Percentiles rank a stretch among this genome's conserved stretches.
These are phyloP conservation scores for Pythium coloratum DNA, from an alignment of 352 stramenopile genomes.

Conservation along the genomic window DNA sequence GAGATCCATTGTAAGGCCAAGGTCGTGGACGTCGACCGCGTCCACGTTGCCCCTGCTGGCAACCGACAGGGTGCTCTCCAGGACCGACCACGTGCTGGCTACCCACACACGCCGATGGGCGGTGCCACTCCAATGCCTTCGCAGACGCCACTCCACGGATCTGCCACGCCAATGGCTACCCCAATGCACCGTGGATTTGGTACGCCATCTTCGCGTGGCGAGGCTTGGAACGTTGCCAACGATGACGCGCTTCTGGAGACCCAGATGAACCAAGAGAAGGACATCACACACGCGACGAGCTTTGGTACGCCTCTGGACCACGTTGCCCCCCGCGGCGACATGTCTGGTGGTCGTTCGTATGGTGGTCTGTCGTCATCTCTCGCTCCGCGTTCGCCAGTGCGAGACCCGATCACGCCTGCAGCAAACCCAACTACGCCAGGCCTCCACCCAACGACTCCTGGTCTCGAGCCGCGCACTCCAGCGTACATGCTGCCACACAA, in stretches of 20 bases:
- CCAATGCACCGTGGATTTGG: constrained; percentile 80
- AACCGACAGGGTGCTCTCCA: constrained; percentile 76
- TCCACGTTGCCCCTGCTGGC: constrained; percentile 75
- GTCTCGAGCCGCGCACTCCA: constrained; percentile 71
- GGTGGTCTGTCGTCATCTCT: constrained; percentile 51
- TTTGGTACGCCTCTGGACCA: constrained; percentile 84
- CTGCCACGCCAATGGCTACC: constrained; percentile 87
- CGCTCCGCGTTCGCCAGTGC: constrained; percentile 61
- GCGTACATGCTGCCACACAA: constrained; percentile 81
- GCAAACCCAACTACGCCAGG: constrained; percentile 75
- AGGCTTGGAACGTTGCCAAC: constrained; percentile 88
- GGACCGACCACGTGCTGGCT: constrained; percentile 53
- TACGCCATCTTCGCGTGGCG: constrained; percentile 69
- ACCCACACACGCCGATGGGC: constrained; percentile 76
- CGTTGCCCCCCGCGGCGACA: constrained; percentile 65
- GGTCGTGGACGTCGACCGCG: constrained; percentile 83
- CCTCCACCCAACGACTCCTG: constrained; percentile 81
- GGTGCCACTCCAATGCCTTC: constrained; percentile 76
- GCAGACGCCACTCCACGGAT: constrained; percentile 83
- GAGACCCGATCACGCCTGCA: constrained; percentile 70
- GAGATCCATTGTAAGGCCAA: constrained; percentile 91
- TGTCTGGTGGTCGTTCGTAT: constrained; percentile 48
- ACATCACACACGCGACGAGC: constrained; percentile 87
- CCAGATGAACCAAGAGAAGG: constrained; percentile 89
- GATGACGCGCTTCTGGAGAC: constrained; percentile 84